Conservation (phyloP, 2,329 filamentous ascomycete genomes). For the Colletotrichum limetticola region DNA sequence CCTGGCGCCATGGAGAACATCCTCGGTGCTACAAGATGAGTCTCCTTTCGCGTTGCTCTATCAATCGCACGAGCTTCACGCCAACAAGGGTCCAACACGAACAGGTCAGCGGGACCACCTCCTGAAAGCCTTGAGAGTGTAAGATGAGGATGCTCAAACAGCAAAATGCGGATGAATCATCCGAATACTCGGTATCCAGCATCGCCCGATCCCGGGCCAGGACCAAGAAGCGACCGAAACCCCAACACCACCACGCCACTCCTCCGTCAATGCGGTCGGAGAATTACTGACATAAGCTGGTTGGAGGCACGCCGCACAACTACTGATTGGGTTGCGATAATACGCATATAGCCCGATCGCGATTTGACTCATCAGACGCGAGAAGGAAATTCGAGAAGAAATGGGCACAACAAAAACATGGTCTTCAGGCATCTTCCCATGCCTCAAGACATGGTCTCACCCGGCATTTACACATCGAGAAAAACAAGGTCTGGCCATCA, state of each 20-base stretch:
- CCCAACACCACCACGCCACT: conserved; percentile 4
- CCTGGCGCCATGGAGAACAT: conserved; percentile 3
- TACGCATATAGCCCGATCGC: not conserved
- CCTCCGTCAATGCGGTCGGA: conserved; percentile 23
- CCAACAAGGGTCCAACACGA: conserved; percentile 18
- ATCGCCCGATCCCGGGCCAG: conserved; percentile 11
- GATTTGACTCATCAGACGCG: conserved; percentile 22
- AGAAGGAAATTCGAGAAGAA: conserved; percentile 6
- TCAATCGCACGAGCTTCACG: conserved; percentile 33
- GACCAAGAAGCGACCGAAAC: conserved; percentile 28
- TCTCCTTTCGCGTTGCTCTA: conserved; percentile 31
- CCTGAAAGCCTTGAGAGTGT: not conserved
- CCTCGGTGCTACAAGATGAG: conserved; percentile 18
- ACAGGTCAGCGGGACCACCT: not conserved
- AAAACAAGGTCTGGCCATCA: conserved; percentile 10
- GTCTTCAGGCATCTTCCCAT: conserved; percentile 27
- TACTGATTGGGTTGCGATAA: not conserved
- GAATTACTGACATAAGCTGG: conserved; percentile 33
- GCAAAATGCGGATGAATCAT: conserved; percentile 19
- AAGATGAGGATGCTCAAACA: conserved; percentile 17
- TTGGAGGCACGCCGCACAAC: not conserved
- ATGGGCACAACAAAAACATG: conserved; percentile 23
- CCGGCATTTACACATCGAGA: conserved; percentile 13
- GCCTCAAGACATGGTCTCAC: conserved; percentile 19
- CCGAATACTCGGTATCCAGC: conserved; percentile 1